Evolutionary conservation across 1,284 basidiomycete genomes (phyloP).

Genomic region (Boletellus deceptivus): DNA sequence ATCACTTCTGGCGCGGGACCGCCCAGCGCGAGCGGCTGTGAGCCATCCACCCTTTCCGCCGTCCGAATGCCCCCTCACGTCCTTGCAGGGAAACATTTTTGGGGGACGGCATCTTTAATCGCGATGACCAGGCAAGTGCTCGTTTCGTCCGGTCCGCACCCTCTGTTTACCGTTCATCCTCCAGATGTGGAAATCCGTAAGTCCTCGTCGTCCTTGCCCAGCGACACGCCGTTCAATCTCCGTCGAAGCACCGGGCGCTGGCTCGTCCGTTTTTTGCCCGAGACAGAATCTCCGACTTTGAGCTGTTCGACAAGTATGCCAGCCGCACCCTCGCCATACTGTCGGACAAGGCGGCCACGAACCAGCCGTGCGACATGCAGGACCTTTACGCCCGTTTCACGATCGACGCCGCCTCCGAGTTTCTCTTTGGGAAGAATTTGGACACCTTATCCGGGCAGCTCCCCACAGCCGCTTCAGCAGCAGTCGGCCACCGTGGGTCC

Average conservation of each 20-base stretch:
- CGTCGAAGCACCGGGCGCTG: conserved; percentile 56
- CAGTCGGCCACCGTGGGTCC: conserved; percentile 57
- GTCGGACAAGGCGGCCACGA: conserved; percentile 36
- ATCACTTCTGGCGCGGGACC: conserved; percentile 61
- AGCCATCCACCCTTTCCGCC: conserved; percentile 20
- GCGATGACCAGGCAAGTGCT: conserved; percentile 58
- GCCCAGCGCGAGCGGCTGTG: conserved; percentile 63
- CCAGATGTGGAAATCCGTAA: conserved; percentile 53
- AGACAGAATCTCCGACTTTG: conserved; percentile 67
- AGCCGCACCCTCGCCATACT: conserved; percentile 50
- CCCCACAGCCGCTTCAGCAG: conserved; percentile 46
- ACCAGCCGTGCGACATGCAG: conserved; percentile 56
- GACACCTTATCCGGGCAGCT: conserved; percentile 57
- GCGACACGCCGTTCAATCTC: conserved; percentile 4
- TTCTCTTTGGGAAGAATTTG: conserved; percentile 62
- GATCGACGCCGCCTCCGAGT: conserved; percentile 68
- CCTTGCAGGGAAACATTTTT: conserved; percentile 59
- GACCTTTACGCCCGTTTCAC: conserved; percentile 70
- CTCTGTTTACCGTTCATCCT: conserved; percentile 7
- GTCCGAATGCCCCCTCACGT: not conserved
- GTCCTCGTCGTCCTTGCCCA: conserved; percentile 7
- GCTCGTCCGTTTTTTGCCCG: conserved; percentile 73
- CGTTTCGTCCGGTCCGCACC: conserved; percentile 1
- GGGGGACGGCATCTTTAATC: conserved; percentile 71
- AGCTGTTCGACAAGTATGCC: conserved; percentile 60